Conservation (phyloP, 495 filamentous ascomycete species). For the Penicillium salamii region DNA sequence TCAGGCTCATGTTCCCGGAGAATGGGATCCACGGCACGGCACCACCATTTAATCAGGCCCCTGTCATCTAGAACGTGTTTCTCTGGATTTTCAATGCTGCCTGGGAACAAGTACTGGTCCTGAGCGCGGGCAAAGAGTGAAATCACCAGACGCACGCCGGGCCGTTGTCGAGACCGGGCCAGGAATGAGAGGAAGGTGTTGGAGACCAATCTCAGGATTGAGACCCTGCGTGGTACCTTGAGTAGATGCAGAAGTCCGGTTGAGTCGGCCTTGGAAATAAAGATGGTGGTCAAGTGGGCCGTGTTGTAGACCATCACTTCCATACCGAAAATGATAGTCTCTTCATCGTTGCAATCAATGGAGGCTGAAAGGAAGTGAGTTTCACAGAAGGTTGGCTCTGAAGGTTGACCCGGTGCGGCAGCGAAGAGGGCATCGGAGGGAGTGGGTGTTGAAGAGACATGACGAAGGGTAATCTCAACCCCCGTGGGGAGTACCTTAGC, state of each 20-base stretch:
- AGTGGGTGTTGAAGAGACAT: conserved; percentile 82
- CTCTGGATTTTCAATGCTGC: conserved; percentile 74
- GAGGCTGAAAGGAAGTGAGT: conserved; percentile 82
- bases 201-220: conserved; percentile 68
- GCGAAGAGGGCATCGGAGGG: conserved; percentile 70
- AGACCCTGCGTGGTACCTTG: conserved; percentile 58
- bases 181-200: conserved; percentile 75
- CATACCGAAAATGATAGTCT: conserved; percentile 64
- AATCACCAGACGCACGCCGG: conserved; percentile 71
- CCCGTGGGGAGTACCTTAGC: conserved; percentile 68
- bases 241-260: conserved; percentile 79
- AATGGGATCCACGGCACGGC: conserved; percentile 76
- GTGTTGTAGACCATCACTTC: conserved; percentile 68
- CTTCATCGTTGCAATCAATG: conserved; percentile 41
- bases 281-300: conserved; percentile 76
- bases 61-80: conserved; percentile 96
- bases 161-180: conserved; percentile 60
- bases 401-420: conserved; percentile 65
- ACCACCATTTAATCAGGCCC: conserved; percentile 93
- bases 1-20: conserved; percentile 47
- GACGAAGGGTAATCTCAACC: conserved; percentile 70
- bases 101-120: conserved; percentile 91
- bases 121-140: conserved; percentile 92
- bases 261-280: conserved; percentile 96
- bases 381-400: conserved; percentile 79